Conservation (phyloP, 164 flowering plant species). For the Paratinospora sagittata region DNA sequence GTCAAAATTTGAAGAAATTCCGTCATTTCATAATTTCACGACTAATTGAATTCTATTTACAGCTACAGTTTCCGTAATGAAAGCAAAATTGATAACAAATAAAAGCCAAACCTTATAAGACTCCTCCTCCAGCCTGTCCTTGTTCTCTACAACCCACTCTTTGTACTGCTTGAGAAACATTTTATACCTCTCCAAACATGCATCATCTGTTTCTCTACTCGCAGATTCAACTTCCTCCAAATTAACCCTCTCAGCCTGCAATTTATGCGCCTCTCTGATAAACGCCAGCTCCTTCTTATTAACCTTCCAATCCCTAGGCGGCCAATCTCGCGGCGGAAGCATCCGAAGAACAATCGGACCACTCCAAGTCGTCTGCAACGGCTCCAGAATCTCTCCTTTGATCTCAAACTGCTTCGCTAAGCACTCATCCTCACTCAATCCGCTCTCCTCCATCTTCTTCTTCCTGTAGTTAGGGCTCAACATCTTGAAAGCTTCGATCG, state of each 20-base stretch:
- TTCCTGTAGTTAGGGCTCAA: slow-evolving; percentile 54
- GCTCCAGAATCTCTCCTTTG: slow-evolving; percentile 69
- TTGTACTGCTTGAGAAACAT: slow-evolving; percentile 88
- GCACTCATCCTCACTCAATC: slow-evolving; percentile 75
- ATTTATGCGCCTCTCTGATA: slow-evolving; percentile 75
- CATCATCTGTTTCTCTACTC: slow-evolving; percentile 31
- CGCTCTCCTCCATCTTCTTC: slow-evolving; percentile 75
- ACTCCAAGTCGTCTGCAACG: slow-evolving; percentile 59
- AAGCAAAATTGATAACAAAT: not conserved
- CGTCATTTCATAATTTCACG: not conserved
- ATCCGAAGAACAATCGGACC: slow-evolving; percentile 57
- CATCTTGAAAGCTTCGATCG: slow-evolving; percentile 86
- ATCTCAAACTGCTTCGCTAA: slow-evolving; percentile 68
- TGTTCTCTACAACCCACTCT: slow-evolving; percentile 78
- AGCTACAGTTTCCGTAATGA: not conserved
- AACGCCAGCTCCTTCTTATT: slow-evolving; percentile 68
- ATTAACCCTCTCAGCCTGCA: slow-evolving; percentile 49
- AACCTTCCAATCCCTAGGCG: slow-evolving; percentile 86
- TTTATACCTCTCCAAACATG: slow-evolving; percentile 68
- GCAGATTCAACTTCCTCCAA: slow-evolving; percentile 36
- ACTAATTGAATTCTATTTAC: not conserved
- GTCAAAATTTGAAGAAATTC: too few species aligned
- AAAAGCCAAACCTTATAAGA: slow-evolving; percentile 64
- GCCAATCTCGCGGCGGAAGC: slow-evolving; percentile 93
- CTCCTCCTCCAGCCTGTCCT: slow-evolving; percentile 81